A percentile compares a stretch with the other conserved stretches of the same genome.
Evolutionary conservation across 2,329 filamentous ascomycete genomes (phyloP).

Genomic region (Colletotrichum lentis): DNA sequence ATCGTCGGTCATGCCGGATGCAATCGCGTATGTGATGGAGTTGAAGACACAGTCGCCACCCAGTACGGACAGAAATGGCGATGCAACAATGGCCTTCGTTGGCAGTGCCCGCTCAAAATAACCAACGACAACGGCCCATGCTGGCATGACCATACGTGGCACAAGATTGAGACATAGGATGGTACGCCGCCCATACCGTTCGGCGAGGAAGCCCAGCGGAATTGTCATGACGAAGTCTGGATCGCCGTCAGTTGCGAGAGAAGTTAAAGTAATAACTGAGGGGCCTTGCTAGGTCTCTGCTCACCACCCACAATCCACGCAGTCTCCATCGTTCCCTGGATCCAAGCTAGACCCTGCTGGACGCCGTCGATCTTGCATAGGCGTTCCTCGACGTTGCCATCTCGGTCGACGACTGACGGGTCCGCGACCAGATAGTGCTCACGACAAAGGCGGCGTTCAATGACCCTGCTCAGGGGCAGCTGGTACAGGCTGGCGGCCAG

Average conservation of each 20-base stretch:
- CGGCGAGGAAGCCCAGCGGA: conserved; percentile 56
- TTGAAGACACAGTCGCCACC: conserved; percentile 62
- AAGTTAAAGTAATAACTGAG: no score
- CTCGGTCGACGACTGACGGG: conserved; percentile 42
- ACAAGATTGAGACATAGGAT: conserved; percentile 56
- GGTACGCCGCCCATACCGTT: conserved; percentile 51
- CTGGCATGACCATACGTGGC: conserved; percentile 52
- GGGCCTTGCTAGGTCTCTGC: conserved; percentile 3
- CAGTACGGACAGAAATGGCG: conserved; percentile 54
- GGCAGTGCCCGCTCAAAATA: conserved; percentile 50
- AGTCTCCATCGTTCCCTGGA: conserved; percentile 61
- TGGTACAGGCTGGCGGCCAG: conserved; percentile 58
- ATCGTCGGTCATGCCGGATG: conserved; percentile 55
- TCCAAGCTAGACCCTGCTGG: conserved; percentile 60
- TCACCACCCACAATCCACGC: conserved; percentile 58
- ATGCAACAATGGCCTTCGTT: conserved; percentile 51
- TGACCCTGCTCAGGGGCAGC: conserved; percentile 56
- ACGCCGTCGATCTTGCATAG: conserved; percentile 63
- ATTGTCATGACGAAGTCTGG: conserved; percentile 60
- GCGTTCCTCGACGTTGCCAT: conserved; percentile 57
- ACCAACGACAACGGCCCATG: conserved; percentile 52
- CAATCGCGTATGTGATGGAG: conserved; percentile 57
- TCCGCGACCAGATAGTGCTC: conserved; percentile 57
- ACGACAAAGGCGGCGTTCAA: conserved; percentile 58
- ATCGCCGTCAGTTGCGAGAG: conserved; percentile 3